Percentiles rank a stretch among this genome's conserved stretches.
phyloP scores from a whole-genome alignment of 257 asterid species.

The Sherardia arvensis region DNA sequence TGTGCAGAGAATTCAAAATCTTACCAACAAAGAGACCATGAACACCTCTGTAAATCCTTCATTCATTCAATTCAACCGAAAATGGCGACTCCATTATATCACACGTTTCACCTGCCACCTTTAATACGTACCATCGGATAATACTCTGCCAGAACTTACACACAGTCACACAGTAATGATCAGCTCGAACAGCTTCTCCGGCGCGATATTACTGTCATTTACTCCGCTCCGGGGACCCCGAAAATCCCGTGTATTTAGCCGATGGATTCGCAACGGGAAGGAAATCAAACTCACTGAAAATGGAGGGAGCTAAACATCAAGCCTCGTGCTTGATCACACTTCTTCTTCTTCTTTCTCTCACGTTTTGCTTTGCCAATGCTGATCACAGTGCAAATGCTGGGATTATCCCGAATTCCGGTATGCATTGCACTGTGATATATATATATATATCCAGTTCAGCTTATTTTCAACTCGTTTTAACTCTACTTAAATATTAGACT shows the following conservation, averaged over 20 bases:
- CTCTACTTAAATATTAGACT: no score
- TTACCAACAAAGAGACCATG: background rate
- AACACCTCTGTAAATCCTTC: background rate
- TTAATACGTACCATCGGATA: background rate
- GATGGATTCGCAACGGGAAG: background rate
- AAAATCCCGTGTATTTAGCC: background rate
- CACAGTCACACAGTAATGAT: background rate
- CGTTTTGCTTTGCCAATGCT: background rate
- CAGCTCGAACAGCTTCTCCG: slow-evolving; percentile 5
- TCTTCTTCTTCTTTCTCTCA: background rate
- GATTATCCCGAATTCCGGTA: slow-evolving; percentile 8
- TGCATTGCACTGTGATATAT: no score
- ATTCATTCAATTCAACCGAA: background rate
- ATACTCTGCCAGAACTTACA: background rate
- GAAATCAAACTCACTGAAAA: background rate
- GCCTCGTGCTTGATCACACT: slow-evolving; percentile 2
- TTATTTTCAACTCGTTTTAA: no score
- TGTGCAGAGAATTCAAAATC: background rate
- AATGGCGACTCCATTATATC: background rate
- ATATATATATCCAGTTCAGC: no score
- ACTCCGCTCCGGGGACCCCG: background rate
- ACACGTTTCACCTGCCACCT: background rate
- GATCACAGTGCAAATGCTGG: background rate
- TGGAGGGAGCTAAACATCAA: background rate
- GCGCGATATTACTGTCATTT: slow-evolving; percentile 6